Base-by-base conservation (phyloP, 1,284 basidiomycete genomes). In the Apiotrichum sp. region DNA sequence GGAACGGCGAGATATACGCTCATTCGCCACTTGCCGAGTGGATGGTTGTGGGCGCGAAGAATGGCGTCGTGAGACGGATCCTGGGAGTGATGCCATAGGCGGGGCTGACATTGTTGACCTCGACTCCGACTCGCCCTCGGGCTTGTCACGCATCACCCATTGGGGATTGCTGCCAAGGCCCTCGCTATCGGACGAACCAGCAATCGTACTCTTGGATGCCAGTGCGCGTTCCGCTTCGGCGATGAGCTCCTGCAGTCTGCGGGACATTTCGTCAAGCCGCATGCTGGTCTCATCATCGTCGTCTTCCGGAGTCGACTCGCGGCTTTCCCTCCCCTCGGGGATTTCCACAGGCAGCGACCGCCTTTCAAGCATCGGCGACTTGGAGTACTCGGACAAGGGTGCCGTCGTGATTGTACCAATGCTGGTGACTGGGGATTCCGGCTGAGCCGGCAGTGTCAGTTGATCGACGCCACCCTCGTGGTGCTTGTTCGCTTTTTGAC, bases 241-340 rank as follows among this genome's bases (percentile, higher is more conserved):
- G 3, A 61, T 57, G 8, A 61, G 56, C 9, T 22, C 46, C 31
- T 55, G 51, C 3, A 61, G 41, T 14, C 59, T 50, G 34, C 48
- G 53, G 2, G 59, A 31, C 59, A 61, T 58, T 10, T 47, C 51
- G 35, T 55, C 56, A 13, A 61, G 42, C 6, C 59, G 54, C 44
- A n/a, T 11, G 29, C 13, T 50, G 47, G 47, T 50, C 46, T 57
- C 13, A 38, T 38, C 8, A 38, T 38, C 36, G 36, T 38, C 13
- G 8, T 8, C 36, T 38, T 38, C 36, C 36, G 8, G 36, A 7
- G 8, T 13, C 8, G 7, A 7, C 36, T 13, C 36, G 8, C 36
- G 36, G 33, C 45, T 11, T 40, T 39, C 11, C 29, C 50, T 22
- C 34, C 9, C 6, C 35, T 9, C 33, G 13, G 10, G n/a, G 38